Evolutionary conservation across 495 filamentous ascomycete genomes (phyloP), one percentile per base, ranked within the genome.

Genomic region (Penicillium flavigenum): DNA sequence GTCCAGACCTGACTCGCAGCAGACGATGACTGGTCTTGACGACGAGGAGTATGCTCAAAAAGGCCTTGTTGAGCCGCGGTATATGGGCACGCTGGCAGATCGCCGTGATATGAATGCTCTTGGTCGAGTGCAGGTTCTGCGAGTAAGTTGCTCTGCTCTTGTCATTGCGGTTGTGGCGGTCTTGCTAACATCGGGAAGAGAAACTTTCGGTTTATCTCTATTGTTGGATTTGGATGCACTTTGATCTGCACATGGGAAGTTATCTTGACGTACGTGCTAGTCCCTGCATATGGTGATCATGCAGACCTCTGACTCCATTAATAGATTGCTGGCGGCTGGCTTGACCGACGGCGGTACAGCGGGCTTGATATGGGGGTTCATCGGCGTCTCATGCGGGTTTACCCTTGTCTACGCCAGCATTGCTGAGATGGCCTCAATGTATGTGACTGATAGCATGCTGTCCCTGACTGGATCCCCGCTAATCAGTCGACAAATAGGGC

Each of bases 361-460:
- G 10, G 82, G 80, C 3, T 63, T 85, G 8, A 81, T 86, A 59
- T 85, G 79, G 80, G 76, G 74, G 1, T 84, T 82, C 50, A 66
- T 83, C 39, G 67, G 75, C 31, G 79, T 78, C 20, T 68, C 76
- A 2, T 43, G 70, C 0, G 81, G 80, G 17, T 81, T 79, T 47
- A 51, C 70, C 11, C 72, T 79, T 14, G 77, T 85, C 17, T 79
- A 81, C 53, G 71, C 76, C 9, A 79, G 73, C 45, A 70, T 86
- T 43, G 76, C 79, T 2, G 81, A 83, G 56, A 83, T 84, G 79
- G 81, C 77, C 17, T 81, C 76, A 2, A 84, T 85, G 81, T 79
- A 63, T 44, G 72, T 61, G 59, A 3, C 22, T n/a, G 5, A 10
- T 59, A 55, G 3, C n/a, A 12, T 4, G 5, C 16, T n/a, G 11